Conservation (phyloP, 768 basidiomycete species). For the Gymnopilus junonius region DNA sequence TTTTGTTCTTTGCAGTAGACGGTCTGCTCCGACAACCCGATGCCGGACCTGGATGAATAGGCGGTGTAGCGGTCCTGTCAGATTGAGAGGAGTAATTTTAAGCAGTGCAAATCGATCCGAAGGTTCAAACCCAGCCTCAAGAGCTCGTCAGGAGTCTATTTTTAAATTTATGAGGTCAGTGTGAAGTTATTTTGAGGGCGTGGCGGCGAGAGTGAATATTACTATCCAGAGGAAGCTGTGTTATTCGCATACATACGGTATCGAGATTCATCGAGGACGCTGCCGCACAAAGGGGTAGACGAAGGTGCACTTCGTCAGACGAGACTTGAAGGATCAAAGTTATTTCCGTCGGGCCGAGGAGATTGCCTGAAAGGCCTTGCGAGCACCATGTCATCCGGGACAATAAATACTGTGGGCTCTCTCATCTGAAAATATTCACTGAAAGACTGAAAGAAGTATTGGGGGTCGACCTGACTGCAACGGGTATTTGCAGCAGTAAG, state of each 20-base stretch:
- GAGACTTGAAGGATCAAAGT: not conserved
- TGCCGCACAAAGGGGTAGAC: not conserved
- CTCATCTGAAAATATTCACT: not conserved
- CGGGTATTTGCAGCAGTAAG: not conserved
- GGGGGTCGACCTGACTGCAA: not conserved
- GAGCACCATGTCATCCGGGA: not conserved
- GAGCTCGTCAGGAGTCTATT: not conserved
- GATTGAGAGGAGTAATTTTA: not conserved
- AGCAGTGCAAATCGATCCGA: not conserved
- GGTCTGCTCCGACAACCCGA: not conserved
- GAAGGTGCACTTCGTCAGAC: not conserved
- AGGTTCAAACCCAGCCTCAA: not conserved
- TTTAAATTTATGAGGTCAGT: not conserved
- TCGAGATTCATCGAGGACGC: not conserved
- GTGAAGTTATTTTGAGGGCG: not conserved
- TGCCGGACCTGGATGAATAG: not conserved
- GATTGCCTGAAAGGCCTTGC: not conserved
- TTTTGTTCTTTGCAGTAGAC: not conserved
- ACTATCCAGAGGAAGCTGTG: not conserved
- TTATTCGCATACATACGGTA: not conserved
- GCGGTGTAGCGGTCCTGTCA: not conserved
- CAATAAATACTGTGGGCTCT: not conserved
- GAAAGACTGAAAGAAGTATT: not conserved
- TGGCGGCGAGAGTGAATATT: not conserved
- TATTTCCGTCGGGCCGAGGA: not conserved